Evolutionary conservation across 371 early-diverging fungal species (phyloP), one percentile per base, ranked within the genome.

Genomic region (Apophysomyces variabilis): DNA sequence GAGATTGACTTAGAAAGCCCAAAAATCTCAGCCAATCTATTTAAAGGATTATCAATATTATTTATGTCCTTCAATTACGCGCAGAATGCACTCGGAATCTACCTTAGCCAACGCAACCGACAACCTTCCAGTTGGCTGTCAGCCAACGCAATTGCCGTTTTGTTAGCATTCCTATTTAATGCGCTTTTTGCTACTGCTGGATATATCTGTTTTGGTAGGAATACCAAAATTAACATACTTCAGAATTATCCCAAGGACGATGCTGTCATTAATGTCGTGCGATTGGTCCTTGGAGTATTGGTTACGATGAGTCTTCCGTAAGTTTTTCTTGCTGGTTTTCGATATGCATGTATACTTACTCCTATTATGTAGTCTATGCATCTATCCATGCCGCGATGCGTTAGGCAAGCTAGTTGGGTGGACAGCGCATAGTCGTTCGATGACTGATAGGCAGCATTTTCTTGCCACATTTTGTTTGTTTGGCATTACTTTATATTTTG

Each of bases 361-460:
- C 35, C 26, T 38, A 26, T 44, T 21, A 6, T 41, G 12, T 59
- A 78, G 79, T 1, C 59, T 76, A 32, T 68, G 76, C 58, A 80
- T 86, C 21, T 78, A 80, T 54, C 86, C 86, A 26, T 85, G 85
- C 36, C 80, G 86, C 16, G 77, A 80, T 45, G 74, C 85, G 11
- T 63, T 84, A 11, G 84, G 83, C 66, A 79, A 75, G 46, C 58
- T 77, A 57, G 66, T 83, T 3, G 78, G 79, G 12, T 64, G 73
- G 38, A 76, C 74, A 58, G 68, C 66, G 36, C 44, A 72, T 56
- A 62, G 67, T 7, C 64, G 68, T 18, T 47, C 57, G 2, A 73
- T 82, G 1, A 77, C 78, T 6, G 72, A 77, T 57, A 61, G 45
- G 7, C 72, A 85, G 62, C 85, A 85, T 64, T 64, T 76, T 37